Evolutionary conservation across 139 green algal genomes (phyloP).

Genomic region (Chlamydomonas applanata): DNA sequence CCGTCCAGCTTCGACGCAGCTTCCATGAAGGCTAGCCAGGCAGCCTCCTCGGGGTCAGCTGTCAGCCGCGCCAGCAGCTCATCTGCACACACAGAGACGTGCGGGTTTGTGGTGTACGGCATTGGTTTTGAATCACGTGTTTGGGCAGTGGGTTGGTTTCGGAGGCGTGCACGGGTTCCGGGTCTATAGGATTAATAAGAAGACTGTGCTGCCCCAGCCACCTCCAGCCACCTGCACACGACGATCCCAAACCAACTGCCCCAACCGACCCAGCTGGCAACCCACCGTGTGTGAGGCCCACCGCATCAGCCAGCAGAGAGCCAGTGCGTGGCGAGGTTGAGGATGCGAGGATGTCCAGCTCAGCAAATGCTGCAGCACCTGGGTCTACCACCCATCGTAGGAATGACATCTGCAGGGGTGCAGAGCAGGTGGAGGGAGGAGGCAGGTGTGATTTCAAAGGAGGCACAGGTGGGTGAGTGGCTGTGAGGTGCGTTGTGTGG

Average conservation of each 20-base stretch:
- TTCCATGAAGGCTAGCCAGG: constrained; percentile 18
- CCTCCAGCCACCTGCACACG: too few species aligned
- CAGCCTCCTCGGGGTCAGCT: constrained; percentile 32
- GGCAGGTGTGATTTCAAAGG: too few species aligned
- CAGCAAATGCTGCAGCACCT: background rate
- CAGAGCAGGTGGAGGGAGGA: too few species aligned
- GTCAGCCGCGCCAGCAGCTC: constrained; percentile 31
- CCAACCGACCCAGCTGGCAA: background rate
- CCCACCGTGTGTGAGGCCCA: background rate
- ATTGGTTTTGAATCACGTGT: too few species aligned
- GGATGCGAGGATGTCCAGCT: background rate
- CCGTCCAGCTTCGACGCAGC: background rate
- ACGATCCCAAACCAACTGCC: too few species aligned
- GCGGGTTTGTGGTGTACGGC: too few species aligned
- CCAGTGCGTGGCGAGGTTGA: background rate
- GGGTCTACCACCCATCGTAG: constrained; percentile 19
- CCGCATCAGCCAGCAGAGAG: background rate
- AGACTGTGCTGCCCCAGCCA: too few species aligned
- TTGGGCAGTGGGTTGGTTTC: too few species aligned
- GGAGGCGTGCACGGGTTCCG: too few species aligned
- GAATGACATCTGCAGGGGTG: constrained; percentile 14
- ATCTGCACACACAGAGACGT: background rate
- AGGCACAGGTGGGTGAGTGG: too few species aligned
- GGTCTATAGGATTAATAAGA: too few species aligned
- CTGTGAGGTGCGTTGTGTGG: too few species aligned